Evolutionary conservation across 2,329 filamentous ascomycete species (phyloP).

Genomic region (Neopestalotiopsis clavispora): DNA sequence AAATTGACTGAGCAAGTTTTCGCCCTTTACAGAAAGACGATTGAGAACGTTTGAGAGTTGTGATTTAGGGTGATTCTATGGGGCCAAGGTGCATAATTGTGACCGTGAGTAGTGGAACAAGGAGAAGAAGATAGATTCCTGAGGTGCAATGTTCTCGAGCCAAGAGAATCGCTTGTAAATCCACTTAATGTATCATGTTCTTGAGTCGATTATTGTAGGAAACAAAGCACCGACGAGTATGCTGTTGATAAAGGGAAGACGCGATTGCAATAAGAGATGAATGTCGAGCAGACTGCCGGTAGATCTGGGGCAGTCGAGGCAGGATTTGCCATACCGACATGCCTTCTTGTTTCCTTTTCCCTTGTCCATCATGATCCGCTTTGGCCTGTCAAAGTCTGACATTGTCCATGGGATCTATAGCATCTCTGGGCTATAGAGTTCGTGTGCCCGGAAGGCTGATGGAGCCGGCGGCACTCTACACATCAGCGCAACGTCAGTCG

Average conservation of each 20-base stretch:
- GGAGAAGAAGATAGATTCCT: too few species aligned
- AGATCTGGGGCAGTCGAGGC: background rate
- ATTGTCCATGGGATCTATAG: background rate
- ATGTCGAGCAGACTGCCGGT: background rate
- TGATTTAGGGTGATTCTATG: constrained; percentile 1
- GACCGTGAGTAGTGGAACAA: constrained; percentile 6
- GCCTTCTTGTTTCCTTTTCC: background rate
- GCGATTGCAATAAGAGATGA: background rate
- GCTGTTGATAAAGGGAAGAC: background rate
- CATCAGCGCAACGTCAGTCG: background rate
- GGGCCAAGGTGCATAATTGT: constrained; percentile 6
- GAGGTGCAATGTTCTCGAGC: background rate
- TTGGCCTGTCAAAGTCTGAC: background rate
- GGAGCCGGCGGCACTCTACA: background rate
- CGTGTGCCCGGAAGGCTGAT: background rate
- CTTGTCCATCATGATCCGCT: background rate
- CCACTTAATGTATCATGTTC: background rate
- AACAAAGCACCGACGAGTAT: background rate
- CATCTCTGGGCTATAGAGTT: background rate
- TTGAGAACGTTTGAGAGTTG: constrained; percentile 1
- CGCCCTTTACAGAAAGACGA: background rate
- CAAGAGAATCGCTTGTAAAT: background rate
- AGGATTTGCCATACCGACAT: background rate
- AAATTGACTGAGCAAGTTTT: constrained; percentile 23
- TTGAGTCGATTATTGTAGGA: background rate